Conservation (phyloP, 1,139 yeast species). For the Pichiaceae sp. region DNA sequence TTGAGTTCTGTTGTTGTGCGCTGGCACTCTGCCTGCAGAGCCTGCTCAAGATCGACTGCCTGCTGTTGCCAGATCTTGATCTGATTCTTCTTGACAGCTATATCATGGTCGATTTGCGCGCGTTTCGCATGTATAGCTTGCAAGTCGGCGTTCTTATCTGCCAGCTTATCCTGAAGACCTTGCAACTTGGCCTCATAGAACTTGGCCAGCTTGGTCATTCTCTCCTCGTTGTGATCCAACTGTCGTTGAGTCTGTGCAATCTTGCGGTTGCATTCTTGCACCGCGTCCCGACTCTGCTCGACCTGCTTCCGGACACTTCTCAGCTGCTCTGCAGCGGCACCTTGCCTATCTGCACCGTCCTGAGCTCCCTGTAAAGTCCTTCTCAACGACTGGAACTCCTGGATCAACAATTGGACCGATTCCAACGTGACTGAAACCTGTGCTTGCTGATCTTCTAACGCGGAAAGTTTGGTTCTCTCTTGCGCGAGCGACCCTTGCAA, state of each 20-base stretch:
- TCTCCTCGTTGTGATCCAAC: slow-evolving; percentile 34
- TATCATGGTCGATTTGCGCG: slow-evolving; percentile 42
- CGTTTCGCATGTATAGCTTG: slow-evolving; percentile 43
- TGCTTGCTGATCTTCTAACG: slow-evolving; percentile 40
- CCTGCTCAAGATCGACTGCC: slow-evolving; percentile 33
- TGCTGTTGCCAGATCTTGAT: slow-evolving; percentile 39
- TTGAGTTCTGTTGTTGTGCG: slow-evolving; percentile 47
- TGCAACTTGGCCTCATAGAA: slow-evolving; percentile 46
- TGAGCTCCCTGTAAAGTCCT: slow-evolving; percentile 52
- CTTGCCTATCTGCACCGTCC: slow-evolving; percentile 41
- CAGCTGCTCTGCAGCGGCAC: slow-evolving; percentile 32
- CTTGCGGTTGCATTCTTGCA: slow-evolving; percentile 42
- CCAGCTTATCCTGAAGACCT: slow-evolving; percentile 41
- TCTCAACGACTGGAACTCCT: slow-evolving; percentile 43
- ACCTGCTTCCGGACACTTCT: slow-evolving; percentile 36
- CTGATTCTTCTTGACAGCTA: slow-evolving; percentile 37
- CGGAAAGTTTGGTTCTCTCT: slow-evolving; percentile 32
- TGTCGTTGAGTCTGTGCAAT: slow-evolving; percentile 45
- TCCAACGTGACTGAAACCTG: slow-evolving; percentile 50
- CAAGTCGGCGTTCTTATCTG: slow-evolving; percentile 35
- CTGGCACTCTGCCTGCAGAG: slow-evolving; percentile 46
- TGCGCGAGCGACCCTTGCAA: slow-evolving; percentile 39
- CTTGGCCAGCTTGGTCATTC: slow-evolving; percentile 39
- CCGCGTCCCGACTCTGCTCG: slow-evolving; percentile 36
- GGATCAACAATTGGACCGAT: slow-evolving; percentile 47